Evolutionary conservation across 2,329 filamentous ascomycete genomes (phyloP), one percentile per base, ranked within the genome.

Genomic region (Aspergillus japonicus): DNA sequence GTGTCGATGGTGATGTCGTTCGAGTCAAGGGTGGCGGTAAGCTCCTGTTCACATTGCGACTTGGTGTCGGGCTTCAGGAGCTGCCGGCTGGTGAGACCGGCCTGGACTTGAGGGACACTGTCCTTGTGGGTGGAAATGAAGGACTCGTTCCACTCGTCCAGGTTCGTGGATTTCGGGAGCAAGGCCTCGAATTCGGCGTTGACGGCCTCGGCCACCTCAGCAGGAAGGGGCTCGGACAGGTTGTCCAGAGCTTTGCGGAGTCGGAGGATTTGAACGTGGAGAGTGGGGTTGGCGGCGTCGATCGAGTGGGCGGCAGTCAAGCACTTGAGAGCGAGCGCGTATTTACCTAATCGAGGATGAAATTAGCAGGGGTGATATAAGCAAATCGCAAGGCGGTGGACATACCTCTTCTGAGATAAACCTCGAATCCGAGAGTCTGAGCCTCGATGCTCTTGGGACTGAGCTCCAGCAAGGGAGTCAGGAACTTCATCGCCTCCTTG

Each of bases 371-470:
- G 54, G 26, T 47, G 44, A 49, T 55, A 35, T 16, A 19, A n/a
- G 10, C 51, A 42, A 23, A 19, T 21, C 29, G 29, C 26, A 47
- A n/a, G 10, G 7, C 26, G 47, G 16, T 11, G 7, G 54, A 71
- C 88, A 82, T 85, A 96, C 92, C 87, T 80, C 89, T 85, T 71
- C 92, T 85, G 61, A 96, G 82, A 73, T 91, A 93, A 19, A 99
- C 89, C 78, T 98, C 93, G 69, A 97, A 98, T 5, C 92, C 95
- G 55, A 89, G 86, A 65, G 88, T 83, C 77, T 99, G 95, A 23
- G 86, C 90, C 62, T 95, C 87, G 51, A 96, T 85, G 72, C 87
- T 90, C 79, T 89, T 86, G 2, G 92, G 89, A 70, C 88, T 93
- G 70, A 88, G 89, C 74, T 96, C 89, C 61, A 99, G 82, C 68